Conservation (phyloP, 352 stramenopile genomes). For the Phytophthora idaei region DNA sequence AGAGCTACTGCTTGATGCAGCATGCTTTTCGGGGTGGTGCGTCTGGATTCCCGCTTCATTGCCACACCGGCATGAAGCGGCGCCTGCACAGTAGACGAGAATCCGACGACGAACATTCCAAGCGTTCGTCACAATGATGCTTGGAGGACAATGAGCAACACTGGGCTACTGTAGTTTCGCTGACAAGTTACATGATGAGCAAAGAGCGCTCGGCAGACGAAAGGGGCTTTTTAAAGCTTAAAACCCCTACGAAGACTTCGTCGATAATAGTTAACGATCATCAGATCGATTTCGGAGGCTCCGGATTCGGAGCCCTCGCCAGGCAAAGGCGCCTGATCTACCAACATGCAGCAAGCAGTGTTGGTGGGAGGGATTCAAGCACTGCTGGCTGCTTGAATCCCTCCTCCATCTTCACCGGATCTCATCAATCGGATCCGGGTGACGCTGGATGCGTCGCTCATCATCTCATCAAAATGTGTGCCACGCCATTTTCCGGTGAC, state of each 20-base stretch:
- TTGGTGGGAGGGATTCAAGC: no score
- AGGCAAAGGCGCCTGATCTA: no score
- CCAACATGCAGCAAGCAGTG: neutral
- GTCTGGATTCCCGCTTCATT: neutral
- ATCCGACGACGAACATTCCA: slow-evolving; percentile 3
- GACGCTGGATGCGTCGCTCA: slow-evolving; percentile 6
- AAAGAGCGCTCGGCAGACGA: neutral
- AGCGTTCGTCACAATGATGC: slow-evolving; percentile 6
- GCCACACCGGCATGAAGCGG: slow-evolving; percentile 4
- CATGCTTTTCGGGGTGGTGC: no score
- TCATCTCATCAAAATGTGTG: slow-evolving; percentile 9
- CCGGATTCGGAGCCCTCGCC: no score
- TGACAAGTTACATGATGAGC: neutral
- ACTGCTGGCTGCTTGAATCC: neutral
- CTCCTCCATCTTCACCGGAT: neutral
- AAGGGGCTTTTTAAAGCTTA: neutral
- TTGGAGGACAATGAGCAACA: slow-evolving; percentile 18
- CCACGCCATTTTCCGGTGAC: slow-evolving; percentile 5
- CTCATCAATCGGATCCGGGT: neutral
- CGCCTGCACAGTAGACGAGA: neutral
- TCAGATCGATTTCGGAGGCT: no score
- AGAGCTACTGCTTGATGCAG: no score
- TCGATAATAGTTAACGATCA: no score
- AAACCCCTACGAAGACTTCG: no score
- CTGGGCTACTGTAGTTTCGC: neutral